Base-by-base conservation (phyloP, 257 asterid genomes). In the Schizonepeta tenuifolia region DNA sequence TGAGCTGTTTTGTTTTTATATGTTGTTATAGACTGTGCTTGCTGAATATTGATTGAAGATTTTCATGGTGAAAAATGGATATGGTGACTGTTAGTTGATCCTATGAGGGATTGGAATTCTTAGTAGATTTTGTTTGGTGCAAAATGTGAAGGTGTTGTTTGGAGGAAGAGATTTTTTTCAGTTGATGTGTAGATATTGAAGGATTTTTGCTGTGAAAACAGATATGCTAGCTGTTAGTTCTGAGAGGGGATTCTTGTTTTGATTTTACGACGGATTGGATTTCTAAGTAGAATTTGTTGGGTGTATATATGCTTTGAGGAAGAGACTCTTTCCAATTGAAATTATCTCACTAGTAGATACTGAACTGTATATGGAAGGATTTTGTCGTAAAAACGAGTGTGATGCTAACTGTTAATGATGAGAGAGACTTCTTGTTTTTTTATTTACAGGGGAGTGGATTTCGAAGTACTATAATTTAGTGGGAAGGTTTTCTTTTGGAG, bases 41-140 rank as follows among this genome's bases (percentile, higher is more conserved):
- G 72, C 69, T 70, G 64, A 47, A 60, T 36, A 2, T 28, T 26
- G 63, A 55, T 33, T 21, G 56, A 36, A 56, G 38, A 26, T 33
- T 43, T 50, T 49, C n/a, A 17, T 47, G 28, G 9, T 53, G 72
- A 72, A 8, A 8, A 36, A 36, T 36, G 41, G 0, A 51, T 9
- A 41, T 26, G 24, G 17, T 47, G 13, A 8, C 33, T 4, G 21
- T 28, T 31, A n/a, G 15, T 36, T 36, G 26, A 54, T 40, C 41
- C 6, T 14, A 20, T 20, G 56, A 57, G 67, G 56, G 18, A 15
- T 7, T 57, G 13, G 2, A 58, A 17, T 13, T 26, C 6, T 44
- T 38, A 7, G 14, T 41, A 15, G 10, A 12, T 7, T 7, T 38
- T 38, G 43, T 38, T 8, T 38, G 43, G 43, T 38, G 43, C 43